phyloP scores from a whole-genome alignment of 2,329 filamentous ascomycete genomes.

The Aspergillus sp. region DNA sequence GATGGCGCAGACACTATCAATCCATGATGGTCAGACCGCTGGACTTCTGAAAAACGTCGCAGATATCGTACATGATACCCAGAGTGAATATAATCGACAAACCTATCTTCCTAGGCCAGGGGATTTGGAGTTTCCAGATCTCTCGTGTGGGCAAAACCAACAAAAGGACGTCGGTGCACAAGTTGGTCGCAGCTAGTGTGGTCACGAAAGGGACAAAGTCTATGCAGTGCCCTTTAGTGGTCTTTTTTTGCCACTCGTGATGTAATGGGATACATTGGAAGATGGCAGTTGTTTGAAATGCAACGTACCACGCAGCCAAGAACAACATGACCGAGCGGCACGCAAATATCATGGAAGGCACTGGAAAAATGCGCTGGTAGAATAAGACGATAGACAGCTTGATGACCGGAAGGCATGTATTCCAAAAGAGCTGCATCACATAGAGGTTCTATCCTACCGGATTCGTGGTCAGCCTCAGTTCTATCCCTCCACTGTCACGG shows the following conservation, averaged over 20 bases:
- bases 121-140: background rate
- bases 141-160: background rate
- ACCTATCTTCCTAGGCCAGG: background rate
- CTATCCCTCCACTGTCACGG: background rate
- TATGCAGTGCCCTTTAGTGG: background rate
- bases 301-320: constrained; percentile 1
- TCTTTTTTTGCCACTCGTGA: background rate
- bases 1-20: background rate
- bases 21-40: background rate
- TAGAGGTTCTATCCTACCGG: background rate
- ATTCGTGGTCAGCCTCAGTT: background rate
- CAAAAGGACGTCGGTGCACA: background rate
- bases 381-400: constrained; percentile 8
- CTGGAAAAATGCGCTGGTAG: constrained; percentile 1
- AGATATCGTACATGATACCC: background rate
- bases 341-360: background rate
- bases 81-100: background rate
- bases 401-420: background rate
- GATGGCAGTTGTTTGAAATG: constrained; percentile 1
- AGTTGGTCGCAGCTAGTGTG: background rate
- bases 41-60: background rate
- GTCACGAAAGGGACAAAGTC: constrained; percentile 3
- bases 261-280: background rate
- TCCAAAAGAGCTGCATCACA: background rate
- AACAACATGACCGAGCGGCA: background rate